A percentile compares a stretch with the other conserved stretches of the same genome.
These are phyloP conservation scores for Vigna angularis DNA, from an alignment of 306 rosid genomes.

Conservation along the genomic window DNA sequence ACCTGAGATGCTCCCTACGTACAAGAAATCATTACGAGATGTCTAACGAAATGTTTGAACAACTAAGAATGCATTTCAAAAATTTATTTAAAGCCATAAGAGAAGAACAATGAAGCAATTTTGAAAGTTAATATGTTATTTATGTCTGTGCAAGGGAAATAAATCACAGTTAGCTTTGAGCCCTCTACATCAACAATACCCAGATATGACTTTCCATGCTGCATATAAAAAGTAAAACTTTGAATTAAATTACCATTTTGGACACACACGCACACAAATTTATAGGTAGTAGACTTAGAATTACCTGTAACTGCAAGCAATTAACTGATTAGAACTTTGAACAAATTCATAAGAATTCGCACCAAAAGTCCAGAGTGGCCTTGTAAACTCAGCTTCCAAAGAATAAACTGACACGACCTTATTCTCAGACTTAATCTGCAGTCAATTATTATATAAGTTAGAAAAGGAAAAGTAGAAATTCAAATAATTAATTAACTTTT, in stretches of 20 bases:
- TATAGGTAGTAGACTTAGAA: conserved; percentile 33
- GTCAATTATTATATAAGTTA: conserved; percentile 34
- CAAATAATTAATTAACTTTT: too few species aligned
- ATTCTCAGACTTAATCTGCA: conserved; percentile 79
- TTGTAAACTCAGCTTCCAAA: conserved; percentile 85
- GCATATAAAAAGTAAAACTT: conserved; percentile 61
- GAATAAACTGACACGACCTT: conserved; percentile 73
- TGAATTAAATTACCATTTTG: conserved; percentile 29
- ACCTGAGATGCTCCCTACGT: too few species aligned
- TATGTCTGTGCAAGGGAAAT: conserved; percentile 89
- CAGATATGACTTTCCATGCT: conserved; percentile 82
- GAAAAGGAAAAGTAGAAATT: conserved; percentile 9
- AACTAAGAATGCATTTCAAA: conserved; percentile 32
- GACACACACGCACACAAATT: background rate
- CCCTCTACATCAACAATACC: conserved; percentile 76
- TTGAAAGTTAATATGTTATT: conserved; percentile 70
- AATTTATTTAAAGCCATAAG: conserved; percentile 7
- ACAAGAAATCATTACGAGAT: too few species aligned
- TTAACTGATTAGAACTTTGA: conserved; percentile 50
- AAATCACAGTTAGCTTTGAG: conserved; percentile 60
- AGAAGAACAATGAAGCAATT: conserved; percentile 31
- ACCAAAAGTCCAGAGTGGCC: conserved; percentile 87
- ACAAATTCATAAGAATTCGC: conserved; percentile 79
- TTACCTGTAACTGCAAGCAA: conserved; percentile 94
- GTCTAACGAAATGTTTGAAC: conserved; percentile 42